phyloP scores from a whole-genome alignment of 768 basidiomycete genomes.

The Trametopsis cervina region DNA sequence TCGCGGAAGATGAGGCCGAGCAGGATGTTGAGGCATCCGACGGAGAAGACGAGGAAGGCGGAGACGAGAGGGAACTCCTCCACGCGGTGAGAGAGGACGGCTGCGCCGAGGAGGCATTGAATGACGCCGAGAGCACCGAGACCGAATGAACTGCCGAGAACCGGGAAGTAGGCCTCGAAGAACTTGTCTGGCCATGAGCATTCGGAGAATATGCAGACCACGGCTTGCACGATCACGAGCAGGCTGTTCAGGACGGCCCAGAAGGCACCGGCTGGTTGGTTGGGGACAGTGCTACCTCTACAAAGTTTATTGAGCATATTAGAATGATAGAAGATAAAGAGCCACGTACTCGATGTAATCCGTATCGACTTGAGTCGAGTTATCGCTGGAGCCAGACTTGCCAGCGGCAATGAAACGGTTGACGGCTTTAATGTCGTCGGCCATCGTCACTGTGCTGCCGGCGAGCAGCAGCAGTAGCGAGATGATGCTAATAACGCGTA shows the following conservation, averaged over 20 bases:
- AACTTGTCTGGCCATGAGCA: slow-evolving; percentile 70
- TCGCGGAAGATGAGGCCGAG: slow-evolving; percentile 77
- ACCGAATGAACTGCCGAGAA: slow-evolving; percentile 79
- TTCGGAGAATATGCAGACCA: slow-evolving; percentile 79
- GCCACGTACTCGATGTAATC: slow-evolving; percentile 70
- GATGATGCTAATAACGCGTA: slow-evolving; percentile 76
- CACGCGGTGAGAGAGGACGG: slow-evolving; percentile 53
- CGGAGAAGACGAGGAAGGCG: slow-evolving; percentile 85
- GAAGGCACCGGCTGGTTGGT: slow-evolving; percentile 85
- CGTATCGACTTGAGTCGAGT: slow-evolving; percentile 21
- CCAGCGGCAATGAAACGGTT: slow-evolving; percentile 42
- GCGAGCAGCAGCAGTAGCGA: slow-evolving; percentile 73
- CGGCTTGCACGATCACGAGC: slow-evolving; percentile 77
- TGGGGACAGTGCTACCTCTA: slow-evolving; percentile 76
- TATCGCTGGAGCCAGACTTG: slow-evolving; percentile 27
- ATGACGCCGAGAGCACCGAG: slow-evolving; percentile 83
- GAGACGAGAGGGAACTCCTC: slow-evolving; percentile 85
- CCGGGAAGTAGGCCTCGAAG: slow-evolving; percentile 81
- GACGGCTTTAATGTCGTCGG: slow-evolving; percentile 68
- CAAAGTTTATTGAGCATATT: slow-evolving; percentile 5
- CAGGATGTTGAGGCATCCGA: slow-evolving; percentile 84
- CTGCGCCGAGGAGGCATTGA: slow-evolving; percentile 71
- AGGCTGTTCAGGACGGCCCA: slow-evolving; percentile 87
- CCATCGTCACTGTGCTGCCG: slow-evolving; percentile 68
- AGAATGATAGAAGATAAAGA: background rate